Percentiles rank a stretch among this genome's conserved stretches.
Conservation (phyloP, 331 rosid genomes). For the Pyrus hybrid region DNA sequence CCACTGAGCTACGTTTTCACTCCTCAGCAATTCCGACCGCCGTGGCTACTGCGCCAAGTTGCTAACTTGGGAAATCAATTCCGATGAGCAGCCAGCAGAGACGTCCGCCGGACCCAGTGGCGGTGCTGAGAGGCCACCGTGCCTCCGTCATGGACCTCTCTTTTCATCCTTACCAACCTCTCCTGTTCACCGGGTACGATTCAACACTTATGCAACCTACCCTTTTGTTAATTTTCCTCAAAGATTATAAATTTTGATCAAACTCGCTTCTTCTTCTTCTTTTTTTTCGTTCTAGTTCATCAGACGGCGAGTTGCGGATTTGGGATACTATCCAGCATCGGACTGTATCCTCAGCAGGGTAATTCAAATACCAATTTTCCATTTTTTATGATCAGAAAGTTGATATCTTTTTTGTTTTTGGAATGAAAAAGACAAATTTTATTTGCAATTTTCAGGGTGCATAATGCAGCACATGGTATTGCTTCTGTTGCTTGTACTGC, state of each 20-base stretch:
- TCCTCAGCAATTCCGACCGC: neutral
- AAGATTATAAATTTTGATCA: neutral
- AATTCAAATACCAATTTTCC: neutral
- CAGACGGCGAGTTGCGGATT: constrained; percentile 81
- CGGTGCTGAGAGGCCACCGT: constrained; percentile 85
- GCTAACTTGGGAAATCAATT: neutral
- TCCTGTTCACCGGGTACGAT: constrained; percentile 63
- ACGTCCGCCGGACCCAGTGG: constrained; percentile 85
- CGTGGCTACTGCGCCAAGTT: neutral
- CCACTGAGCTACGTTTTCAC: neutral
- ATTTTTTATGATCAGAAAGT: neutral
- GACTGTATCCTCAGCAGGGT: constrained; percentile 80
- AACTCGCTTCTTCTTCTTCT: neutral
- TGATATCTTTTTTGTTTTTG: neutral
- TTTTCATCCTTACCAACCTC: constrained; percentile 56
- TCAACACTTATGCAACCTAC: neutral
- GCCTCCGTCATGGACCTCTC: constrained; percentile 69
- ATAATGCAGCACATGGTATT: constrained; percentile 86
- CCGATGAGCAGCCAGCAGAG: constrained; percentile 27
- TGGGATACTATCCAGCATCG: constrained; percentile 81
- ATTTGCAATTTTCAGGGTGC: constrained; percentile 41
- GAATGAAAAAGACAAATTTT: too few relatives aligned
- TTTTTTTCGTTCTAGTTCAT: constrained; percentile 37
- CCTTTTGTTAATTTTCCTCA: neutral
- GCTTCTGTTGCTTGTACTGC: constrained; percentile 48